A percentile compares a stretch with the other conserved stretches of the same genome.
These are phyloP conservation scores for Verticillium longisporum DNA, from an alignment of 2,329 filamentous ascomycete species.

Conservation along the genomic window DNA sequence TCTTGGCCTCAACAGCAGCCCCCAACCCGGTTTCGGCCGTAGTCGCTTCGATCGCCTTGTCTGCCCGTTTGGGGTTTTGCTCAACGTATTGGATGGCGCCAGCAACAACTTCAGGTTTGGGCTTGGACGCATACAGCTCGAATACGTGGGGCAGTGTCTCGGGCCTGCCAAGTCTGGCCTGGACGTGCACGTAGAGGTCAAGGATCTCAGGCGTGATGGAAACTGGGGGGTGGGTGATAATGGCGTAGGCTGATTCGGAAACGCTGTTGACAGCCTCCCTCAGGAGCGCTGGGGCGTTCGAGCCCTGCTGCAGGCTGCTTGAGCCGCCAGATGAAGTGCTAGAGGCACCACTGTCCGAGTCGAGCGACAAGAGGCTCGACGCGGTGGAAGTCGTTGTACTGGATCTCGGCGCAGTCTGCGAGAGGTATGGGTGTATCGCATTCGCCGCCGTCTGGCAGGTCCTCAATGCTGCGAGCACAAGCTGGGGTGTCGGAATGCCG, in stretches of 20 bases:
- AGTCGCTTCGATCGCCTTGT: constrained; percentile 64
- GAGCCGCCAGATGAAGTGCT: neutral
- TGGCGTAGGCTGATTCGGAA: constrained; percentile 56
- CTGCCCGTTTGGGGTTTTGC: constrained; percentile 61
- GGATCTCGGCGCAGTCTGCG: constrained; percentile 32
- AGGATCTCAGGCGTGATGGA: constrained; percentile 73
- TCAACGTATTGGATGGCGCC: constrained; percentile 52
- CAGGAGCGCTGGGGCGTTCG: constrained; percentile 18
- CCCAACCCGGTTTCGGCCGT: constrained; percentile 70
- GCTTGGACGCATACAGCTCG: constrained; percentile 77
- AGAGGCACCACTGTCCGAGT: constrained; percentile 14
- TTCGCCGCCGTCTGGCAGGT: constrained; percentile 37
- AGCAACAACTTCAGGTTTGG: constrained; percentile 55
- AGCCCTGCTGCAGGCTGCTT: constrained; percentile 4
- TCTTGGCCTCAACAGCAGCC: constrained; percentile 70
- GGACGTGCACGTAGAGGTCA: constrained; percentile 67
- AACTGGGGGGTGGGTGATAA: constrained; percentile 68
- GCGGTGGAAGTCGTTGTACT: constrained; percentile 32
- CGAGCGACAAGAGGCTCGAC: constrained; percentile 26
- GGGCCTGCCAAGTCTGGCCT: constrained; percentile 65
- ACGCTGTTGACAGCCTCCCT: constrained; percentile 42
- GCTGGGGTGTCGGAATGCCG: constrained; percentile 35
- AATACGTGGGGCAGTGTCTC: constrained; percentile 76
- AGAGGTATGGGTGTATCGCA: constrained; percentile 32
- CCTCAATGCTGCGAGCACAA: constrained; percentile 35